Conservation (phyloP, 169 alveolate species). For the Hepatocystis sp. region DNA sequence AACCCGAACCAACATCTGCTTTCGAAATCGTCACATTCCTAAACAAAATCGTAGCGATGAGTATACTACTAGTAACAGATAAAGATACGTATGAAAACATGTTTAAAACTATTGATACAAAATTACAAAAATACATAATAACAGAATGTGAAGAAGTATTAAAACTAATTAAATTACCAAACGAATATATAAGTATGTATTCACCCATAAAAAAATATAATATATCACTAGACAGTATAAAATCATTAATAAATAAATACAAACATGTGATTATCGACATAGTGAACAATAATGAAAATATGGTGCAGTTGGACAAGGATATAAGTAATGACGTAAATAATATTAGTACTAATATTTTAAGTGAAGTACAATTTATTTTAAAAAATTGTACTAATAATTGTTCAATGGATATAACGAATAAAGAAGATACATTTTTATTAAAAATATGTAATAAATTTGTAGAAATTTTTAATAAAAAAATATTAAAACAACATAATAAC, state of each 20-base stretch:
- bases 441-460: slow-evolving; percentile 22
- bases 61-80: slow-evolving; percentile 28
- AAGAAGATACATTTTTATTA: slow-evolving; percentile 10
- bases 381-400: slow-evolving; percentile 1
- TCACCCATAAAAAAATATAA: slow-evolving; percentile 17
- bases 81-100: slow-evolving; percentile 6
- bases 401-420: slow-evolving; percentile 8
- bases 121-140: slow-evolving; percentile 25
- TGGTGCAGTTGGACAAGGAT: not conserved
- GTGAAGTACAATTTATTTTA: slow-evolving; percentile 15
- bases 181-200: slow-evolving; percentile 12
- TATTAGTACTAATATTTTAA: slow-evolving; percentile 6
- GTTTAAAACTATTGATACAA: not conserved
- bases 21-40: slow-evolving; percentile 16
- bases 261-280: slow-evolving; percentile 5
- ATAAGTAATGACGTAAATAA: not conserved
- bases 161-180: slow-evolving; percentile 24
- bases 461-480: slow-evolving; percentile 9
- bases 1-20: slow-evolving; percentile 12
- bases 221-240: slow-evolving; percentile 18
- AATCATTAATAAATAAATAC: not conserved
- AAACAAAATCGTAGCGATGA: slow-evolving; percentile 5
- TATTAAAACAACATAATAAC: slow-evolving; percentile 1
- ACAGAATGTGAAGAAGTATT: slow-evolving; percentile 22
- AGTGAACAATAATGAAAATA: not conserved